phyloP scores from a whole-genome alignment of 306 rosid species.

The Gastrolobium bilobum region DNA sequence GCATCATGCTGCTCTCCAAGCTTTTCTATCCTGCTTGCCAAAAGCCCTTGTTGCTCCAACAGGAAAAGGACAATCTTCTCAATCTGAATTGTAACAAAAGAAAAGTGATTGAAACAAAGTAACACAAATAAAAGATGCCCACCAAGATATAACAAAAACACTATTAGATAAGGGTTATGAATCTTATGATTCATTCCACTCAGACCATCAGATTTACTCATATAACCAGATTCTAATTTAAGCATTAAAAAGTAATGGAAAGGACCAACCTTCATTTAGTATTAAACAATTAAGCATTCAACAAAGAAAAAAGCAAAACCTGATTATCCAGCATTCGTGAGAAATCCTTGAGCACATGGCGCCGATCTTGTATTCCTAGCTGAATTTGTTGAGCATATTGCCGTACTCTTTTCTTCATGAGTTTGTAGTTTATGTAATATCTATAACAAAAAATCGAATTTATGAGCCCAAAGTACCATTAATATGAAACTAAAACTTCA shows the following conservation, averaged over 20 bases:
- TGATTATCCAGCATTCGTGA: slow-evolving; percentile 96
- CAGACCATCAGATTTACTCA: slow-evolving; percentile 30
- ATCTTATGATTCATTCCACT: slow-evolving; percentile 36
- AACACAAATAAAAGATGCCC: neutral
- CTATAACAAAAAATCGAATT: slow-evolving; percentile 55
- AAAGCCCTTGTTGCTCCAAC: slow-evolving; percentile 97
- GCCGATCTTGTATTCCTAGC: slow-evolving; percentile 80
- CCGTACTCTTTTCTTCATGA: slow-evolving; percentile 91
- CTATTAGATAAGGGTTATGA: neutral
- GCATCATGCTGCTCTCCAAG: slow-evolving; percentile 75
- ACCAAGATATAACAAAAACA: neutral
- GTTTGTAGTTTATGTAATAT: slow-evolving; percentile 93
- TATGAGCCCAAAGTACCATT: slow-evolving; percentile 32
- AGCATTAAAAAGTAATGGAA: slow-evolving; percentile 30
- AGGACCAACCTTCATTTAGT: slow-evolving; percentile 14
- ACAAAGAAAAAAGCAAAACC: slow-evolving; percentile 56
- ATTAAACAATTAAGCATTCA: slow-evolving; percentile 20
- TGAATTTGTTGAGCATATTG: slow-evolving; percentile 91
- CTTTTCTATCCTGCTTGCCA: slow-evolving; percentile 87
- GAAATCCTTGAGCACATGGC: slow-evolving; percentile 94
- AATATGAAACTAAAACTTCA: neutral
- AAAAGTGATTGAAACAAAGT: slow-evolving; percentile 41
- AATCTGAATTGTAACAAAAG: slow-evolving; percentile 66
- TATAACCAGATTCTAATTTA: slow-evolving; percentile 19
- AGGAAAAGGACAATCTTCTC: slow-evolving; percentile 95